Conservation (phyloP, 768 basidiomycete species). For the Phanerodontia chrysosporium region DNA sequence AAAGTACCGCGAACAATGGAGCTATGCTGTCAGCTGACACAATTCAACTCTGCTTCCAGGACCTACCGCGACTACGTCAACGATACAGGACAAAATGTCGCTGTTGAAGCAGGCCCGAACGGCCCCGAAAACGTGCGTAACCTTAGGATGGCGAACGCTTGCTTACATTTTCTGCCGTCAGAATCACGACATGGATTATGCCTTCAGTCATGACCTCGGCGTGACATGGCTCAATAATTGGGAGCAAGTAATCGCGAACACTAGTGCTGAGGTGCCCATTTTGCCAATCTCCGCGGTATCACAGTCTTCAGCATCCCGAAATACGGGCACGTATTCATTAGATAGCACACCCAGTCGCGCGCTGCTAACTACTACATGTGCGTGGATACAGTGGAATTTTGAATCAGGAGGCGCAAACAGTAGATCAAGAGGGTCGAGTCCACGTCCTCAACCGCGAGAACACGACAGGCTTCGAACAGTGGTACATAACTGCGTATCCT, state of each 20-base stretch:
- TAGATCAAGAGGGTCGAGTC: conserved; percentile 26
- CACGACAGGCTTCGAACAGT: conserved; percentile 30
- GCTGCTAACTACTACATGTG: neutral
- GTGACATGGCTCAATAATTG: conserved; percentile 34
- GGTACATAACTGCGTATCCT: conserved; percentile 18
- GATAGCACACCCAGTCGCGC: neutral
- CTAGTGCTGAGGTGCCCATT: conserved; percentile 23
- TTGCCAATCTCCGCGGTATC: conserved; percentile 32
- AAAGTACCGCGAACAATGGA: too few species aligned
- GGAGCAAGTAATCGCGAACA: conserved; percentile 29
- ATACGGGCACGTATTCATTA: conserved; percentile 27
- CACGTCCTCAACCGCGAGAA: conserved; percentile 36
- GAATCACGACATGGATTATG: conserved; percentile 36
- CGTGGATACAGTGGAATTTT: conserved; percentile 31
- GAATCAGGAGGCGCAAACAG: conserved; percentile 31
- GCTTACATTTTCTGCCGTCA: too few species aligned
- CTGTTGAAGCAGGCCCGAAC: conserved; percentile 36
- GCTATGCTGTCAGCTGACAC: too few species aligned
- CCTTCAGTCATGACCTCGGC: conserved; percentile 27
- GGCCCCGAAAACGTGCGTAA: conserved; percentile 34
- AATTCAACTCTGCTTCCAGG: conserved; percentile 19
- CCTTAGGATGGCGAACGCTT: neutral
- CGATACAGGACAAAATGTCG: conserved; percentile 33
- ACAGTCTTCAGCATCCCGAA: conserved; percentile 33
- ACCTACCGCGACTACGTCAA: conserved; percentile 37